Evolutionary conservation across 2,329 filamentous ascomycete species (phyloP).

Genomic region (Trichophyton benhamiae): DNA sequence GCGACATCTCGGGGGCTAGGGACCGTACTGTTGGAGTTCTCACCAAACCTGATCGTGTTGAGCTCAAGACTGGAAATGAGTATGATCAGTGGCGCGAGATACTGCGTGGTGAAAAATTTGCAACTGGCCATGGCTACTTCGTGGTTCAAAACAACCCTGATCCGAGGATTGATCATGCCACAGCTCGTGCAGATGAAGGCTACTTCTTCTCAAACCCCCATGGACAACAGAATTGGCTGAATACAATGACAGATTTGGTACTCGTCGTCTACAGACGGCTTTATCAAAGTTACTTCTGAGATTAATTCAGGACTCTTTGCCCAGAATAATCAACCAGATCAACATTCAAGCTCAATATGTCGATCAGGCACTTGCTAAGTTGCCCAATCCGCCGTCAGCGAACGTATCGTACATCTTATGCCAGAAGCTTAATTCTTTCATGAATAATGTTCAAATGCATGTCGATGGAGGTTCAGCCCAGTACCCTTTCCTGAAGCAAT

Average conservation of each 20-base stretch:
- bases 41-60: conserved; percentile 70
- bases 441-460: conserved; percentile 40
- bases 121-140: conserved; percentile 63
- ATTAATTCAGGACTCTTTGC: conserved; percentile 33
- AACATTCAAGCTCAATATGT: conserved; percentile 40
- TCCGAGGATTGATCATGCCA: conserved; percentile 30
- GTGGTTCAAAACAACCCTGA: conserved; percentile 52
- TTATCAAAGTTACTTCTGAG: conserved; percentile 39
- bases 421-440: conserved; percentile 47
- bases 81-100: conserved; percentile 52
- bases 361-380: conserved; percentile 40
- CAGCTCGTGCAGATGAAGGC: conserved; percentile 39
- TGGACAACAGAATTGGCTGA: conserved; percentile 35
- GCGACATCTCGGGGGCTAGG: conserved; percentile 41
- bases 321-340: conserved; percentile 30
- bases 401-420: conserved; percentile 57
- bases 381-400: conserved; percentile 53
- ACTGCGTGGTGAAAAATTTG: conserved; percentile 49
- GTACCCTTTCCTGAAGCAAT: conserved; percentile 33
- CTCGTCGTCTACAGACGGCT: conserved; percentile 36
- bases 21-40: conserved; percentile 59
- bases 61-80: conserved; percentile 36
- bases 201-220: conserved; percentile 38
- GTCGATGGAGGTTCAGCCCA: conserved; percentile 39
- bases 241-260: conserved; percentile 41